Base-by-base conservation (phyloP, 202 grass and related monocot genomes). In the Zoysia matrella region DNA sequence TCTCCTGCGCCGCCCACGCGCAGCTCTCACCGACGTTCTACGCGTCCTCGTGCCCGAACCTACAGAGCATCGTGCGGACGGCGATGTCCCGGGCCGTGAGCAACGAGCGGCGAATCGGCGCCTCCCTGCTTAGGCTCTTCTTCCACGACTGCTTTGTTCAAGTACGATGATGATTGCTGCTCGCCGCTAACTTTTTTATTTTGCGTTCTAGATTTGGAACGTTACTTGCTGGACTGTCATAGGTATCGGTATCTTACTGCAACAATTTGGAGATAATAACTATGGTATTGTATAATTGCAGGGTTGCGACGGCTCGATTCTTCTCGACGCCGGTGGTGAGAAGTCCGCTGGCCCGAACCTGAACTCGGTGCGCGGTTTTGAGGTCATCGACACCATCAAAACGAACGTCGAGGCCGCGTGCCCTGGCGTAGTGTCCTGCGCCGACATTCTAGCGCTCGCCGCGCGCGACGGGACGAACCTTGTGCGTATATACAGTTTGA, bases 301-400 rank as follows among this genome's bases (percentile, higher is more conserved):
- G 90, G 90, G 90, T 1, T 89, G 90, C 51, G 90, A 92, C 84
- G 90, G 65, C 6, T 92, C 90, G 41, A 76, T 92, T 50, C 90
- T 92, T 2, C 74, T 92, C 1, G 89, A 92, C 70, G 44, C 45
- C 60, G 64, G 81, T 22, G 75, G 92, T 2, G 92, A 94, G 78
- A 94, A 92, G 57, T 50, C 78, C 7, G 87, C 89, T 8, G 60
- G 18, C 2, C 81, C 89, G 0, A 94, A 94, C 73, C 2, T 10
- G 0, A 92, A 92, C 76, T 92, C 93, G 10, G 66, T 80, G 18
- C 90, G 82, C 11, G 93, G 93, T 15, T 95, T 72, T 5, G 90
- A 92, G 1, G 83, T 90, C 60, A 90, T 95, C 49, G 93, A 95
- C 86, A 52, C 80, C 51, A 95, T 95, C 83, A 95, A 95, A 70